Base-by-base conservation (phyloP, 495 filamentous ascomycete species). In the Pyrenula massariospora region DNA sequence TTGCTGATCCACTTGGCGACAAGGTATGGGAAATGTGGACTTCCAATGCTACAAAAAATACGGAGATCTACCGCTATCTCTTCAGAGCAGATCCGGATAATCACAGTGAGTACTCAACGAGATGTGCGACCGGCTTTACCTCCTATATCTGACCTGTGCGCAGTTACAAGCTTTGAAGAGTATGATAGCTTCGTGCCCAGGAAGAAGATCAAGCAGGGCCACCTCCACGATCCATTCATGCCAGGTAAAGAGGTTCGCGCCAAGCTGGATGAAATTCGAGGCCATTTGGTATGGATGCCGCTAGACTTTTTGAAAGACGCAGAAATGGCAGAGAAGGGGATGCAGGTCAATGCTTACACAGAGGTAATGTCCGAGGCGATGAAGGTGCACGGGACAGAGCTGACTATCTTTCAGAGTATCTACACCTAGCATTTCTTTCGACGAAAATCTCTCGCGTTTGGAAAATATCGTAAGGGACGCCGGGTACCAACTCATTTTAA, bases 1-100 rank as follows among this genome's bases (percentile, higher is more conserved):
- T 96, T 12, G 77, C 79, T 11, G 92, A 96, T 68, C 91, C 92
- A 2, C 66, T 96, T 25, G 75, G 77, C 57, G 89, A 95, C 53
- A 71, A 82, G 24, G 65, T 96, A 3, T 98, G 93, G 93, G 73
- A 88, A 2, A 79, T 79, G 68, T 96, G 93, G 93, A 92, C 84
- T 0, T 66, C 69, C 12, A 78, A 78, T 53, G 91, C 93, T 22
- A 85, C 79, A 8, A 82, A 70, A 48, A 96, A 96, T 63, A 96
- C 91, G 0, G 71, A 85, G 51, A 74, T 89, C n/a, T 96, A 91
- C 71, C 73, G 91, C 20, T 78, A 90, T 61, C 73, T 98, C 20
- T 98, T 98, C 76, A 88, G 91, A 54, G 87, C 88, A 0, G 93
- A 98, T 60, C 93, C 93, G 0, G 92, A 98, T 69, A 84, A 96